A percentile compares a stretch with the other conserved stretches of the same genome.
Conservation (phyloP, 306 rosid species). For the Crotalaria pallida region DNA sequence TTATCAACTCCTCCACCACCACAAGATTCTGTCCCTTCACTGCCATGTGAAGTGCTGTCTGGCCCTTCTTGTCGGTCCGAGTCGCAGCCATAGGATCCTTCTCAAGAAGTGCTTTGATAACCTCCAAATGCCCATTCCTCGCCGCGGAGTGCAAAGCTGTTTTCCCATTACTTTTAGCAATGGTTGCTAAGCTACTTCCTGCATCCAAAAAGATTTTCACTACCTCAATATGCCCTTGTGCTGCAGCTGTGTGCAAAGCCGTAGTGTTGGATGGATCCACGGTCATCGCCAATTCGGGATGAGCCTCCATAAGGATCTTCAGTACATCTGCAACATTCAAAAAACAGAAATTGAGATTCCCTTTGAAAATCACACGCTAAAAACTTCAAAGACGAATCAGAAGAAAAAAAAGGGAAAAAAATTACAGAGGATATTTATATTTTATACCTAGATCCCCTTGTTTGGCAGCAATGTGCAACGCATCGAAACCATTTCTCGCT, state of each 20-base stretch:
- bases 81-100: slow-evolving; percentile 57
- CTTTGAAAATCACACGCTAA: neutral
- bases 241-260: slow-evolving; percentile 93
- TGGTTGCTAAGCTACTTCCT: slow-evolving; percentile 75
- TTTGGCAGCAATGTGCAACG: slow-evolving; percentile 93
- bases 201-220: slow-evolving; percentile 67
- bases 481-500: slow-evolving; percentile 93
- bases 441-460: slow-evolving; percentile 77
- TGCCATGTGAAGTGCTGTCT: slow-evolving; percentile 97
- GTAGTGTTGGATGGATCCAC: slow-evolving; percentile 92
- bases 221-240: slow-evolving; percentile 73
- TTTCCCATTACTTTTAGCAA: slow-evolving; percentile 90
- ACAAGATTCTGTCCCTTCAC: slow-evolving; percentile 79
- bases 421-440: slow-evolving; percentile 18
- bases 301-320: slow-evolving; percentile 68
- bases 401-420: neutral
- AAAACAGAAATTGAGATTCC: neutral
- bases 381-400: slow-evolving; percentile 1
- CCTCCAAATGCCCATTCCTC: slow-evolving; percentile 81
- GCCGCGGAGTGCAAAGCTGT: slow-evolving; percentile 94
- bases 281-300: slow-evolving; percentile 84
- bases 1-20: slow-evolving; percentile 68
- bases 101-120: slow-evolving; percentile 51
- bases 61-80: slow-evolving; percentile 83
- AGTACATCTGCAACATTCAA: slow-evolving; percentile 53